phyloP scores from a whole-genome alignment of 495 filamentous ascomycete species.

The Aspergillus mulundensis region DNA sequence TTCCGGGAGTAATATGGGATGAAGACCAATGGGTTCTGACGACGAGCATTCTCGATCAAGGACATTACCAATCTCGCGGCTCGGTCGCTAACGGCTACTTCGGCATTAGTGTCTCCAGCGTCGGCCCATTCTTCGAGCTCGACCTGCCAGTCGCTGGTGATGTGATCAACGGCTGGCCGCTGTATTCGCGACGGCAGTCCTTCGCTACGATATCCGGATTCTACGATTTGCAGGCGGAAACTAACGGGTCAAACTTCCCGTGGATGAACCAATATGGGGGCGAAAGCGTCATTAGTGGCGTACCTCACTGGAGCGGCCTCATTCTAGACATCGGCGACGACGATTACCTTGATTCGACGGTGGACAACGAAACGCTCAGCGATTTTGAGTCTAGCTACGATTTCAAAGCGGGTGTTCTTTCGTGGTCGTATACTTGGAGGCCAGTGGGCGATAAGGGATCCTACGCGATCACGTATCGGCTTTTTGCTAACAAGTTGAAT shows the following conservation, averaged over 20 bases:
- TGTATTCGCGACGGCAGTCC: constrained; percentile 62
- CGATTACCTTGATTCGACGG: constrained; percentile 56
- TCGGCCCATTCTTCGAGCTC: constrained; percentile 67
- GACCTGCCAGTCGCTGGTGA: constrained; percentile 48
- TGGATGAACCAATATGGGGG: constrained; percentile 70
- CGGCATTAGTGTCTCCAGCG: constrained; percentile 57
- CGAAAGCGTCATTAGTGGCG: constrained; percentile 69
- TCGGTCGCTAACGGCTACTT: constrained; percentile 62
- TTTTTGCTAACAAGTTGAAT: constrained; percentile 59
- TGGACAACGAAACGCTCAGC: constrained; percentile 54
- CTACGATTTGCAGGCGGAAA: constrained; percentile 59
- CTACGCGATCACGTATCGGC: constrained; percentile 54
- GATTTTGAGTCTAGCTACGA: constrained; percentile 60
- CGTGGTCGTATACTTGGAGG: constrained; percentile 65
- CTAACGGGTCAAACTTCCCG: constrained; percentile 63
- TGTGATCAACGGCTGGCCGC: constrained; percentile 70
- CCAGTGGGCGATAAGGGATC: constrained; percentile 46
- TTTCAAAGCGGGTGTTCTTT: constrained; percentile 57
- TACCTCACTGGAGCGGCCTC: constrained; percentile 66
- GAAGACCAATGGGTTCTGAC: constrained; percentile 58
- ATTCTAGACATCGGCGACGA: constrained; percentile 54
- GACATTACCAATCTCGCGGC: constrained; percentile 59
- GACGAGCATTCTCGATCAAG: constrained; percentile 52
- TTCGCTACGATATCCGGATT: constrained; percentile 76
- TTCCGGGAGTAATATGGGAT: constrained; percentile 57